Evolutionary conservation across 2,329 filamentous ascomycete genomes (phyloP), one percentile per base, ranked within the genome.

Genomic region (Trichophyton benhamiae): DNA sequence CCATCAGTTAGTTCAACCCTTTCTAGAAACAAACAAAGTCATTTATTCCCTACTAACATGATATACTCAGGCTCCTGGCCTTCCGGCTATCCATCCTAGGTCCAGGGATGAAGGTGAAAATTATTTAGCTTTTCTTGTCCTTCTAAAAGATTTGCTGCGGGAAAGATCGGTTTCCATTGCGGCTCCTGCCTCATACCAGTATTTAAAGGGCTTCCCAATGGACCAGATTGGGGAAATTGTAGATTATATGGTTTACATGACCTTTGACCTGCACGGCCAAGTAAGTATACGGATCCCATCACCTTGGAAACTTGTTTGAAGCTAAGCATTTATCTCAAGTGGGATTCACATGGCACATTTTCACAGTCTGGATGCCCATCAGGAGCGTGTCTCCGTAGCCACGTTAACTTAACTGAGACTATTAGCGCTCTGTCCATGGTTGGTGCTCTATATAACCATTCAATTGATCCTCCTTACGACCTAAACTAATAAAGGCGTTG

Each of bases 391-490:
- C 68, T 77, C 0, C 72, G 73, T 72, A 22, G n/a, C 36, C 57
- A 58, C n/a, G 57, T 76, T 63, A 77, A 78, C 66, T 59, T 68
- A 49, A 77, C 75, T 1, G 74, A 77, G 60, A 75, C 72, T 0
- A 58, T 61, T 0, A 64, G 65, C 13, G 63, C 74, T 0, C 64
- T 78, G 11, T 62, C 70, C 0, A 77, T 75, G 61, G 65, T 55
- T 46, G 9, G 42, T 46, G 42, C 9, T 17, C 7, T 20, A 46
- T 46, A 46, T 46, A 7, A 20, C 13, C 8, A 17, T 17, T 17
- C 17, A 17, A 17, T 46, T 17, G 5, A 5, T 20, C 42, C 42
- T 46, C 1, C 17, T 22, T 22, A 17, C 6, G 17, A 7, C 5
- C 7, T 17, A 46, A 46, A 7, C 42, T 77, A 71, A 69, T 76